These are phyloP conservation scores for Yarrowia sp. DNA, from an alignment of 805 yeast species.

Conservation along the genomic window DNA sequence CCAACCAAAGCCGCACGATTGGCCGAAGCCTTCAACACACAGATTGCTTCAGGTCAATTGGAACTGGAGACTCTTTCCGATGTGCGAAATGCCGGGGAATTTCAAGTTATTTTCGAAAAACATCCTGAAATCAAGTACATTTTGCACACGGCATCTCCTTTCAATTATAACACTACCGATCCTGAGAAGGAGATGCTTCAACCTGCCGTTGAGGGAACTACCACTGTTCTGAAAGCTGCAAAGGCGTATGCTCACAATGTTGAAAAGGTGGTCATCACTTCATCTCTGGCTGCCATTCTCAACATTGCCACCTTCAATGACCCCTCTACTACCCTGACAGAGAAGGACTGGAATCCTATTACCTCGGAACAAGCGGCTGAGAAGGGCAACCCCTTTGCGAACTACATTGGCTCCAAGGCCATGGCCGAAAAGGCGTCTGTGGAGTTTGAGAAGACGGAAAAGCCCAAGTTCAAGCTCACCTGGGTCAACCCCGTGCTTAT, in stretches of 20 bases:
- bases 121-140: constrained; percentile 40
- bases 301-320: constrained; percentile 28
- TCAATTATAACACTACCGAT: constrained; percentile 37
- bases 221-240: constrained; percentile 43
- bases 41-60: constrained; percentile 32
- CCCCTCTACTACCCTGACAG: constrained; percentile 33
- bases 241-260: constrained; percentile 36
- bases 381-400: neutral
- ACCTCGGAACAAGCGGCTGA: constrained; percentile 34
- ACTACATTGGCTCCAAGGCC: constrained; percentile 45
- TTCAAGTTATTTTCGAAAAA: constrained; percentile 49
- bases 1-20: constrained; percentile 42
- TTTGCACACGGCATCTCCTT: constrained; percentile 45
- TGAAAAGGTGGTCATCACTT: constrained; percentile 46
- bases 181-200: constrained; percentile 42
- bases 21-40: constrained; percentile 25
- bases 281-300: constrained; percentile 51
- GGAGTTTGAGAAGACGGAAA: constrained; percentile 43
- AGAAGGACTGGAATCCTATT: constrained; percentile 41
- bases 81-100: constrained; percentile 38
- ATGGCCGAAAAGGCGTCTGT: constrained; percentile 60
- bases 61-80: constrained; percentile 36
- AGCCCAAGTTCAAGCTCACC: constrained; percentile 32
- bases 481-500: constrained; percentile 37
- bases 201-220: constrained; percentile 51